Conservation (phyloP, 495 filamentous ascomycete species). For the Aspergillus coremiiformis region DNA sequence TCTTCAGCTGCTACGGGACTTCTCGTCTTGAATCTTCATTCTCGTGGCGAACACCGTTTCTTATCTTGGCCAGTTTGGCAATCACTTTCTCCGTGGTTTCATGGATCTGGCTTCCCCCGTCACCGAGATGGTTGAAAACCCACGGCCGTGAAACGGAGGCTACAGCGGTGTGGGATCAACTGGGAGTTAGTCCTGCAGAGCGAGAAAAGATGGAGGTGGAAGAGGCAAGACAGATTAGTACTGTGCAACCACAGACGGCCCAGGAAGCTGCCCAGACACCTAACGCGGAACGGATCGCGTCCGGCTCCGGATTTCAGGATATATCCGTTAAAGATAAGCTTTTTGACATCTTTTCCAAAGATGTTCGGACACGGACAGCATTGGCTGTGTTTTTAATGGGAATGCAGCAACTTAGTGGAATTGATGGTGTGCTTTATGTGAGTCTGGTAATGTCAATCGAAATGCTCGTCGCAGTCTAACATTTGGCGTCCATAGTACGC, state of each 20-base stretch:
- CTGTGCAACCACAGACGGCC: background rate
- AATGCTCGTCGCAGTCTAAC: background rate
- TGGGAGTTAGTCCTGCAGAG: slow-evolving; percentile 44
- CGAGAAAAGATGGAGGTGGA: slow-evolving; percentile 42
- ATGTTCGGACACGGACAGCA: slow-evolving; percentile 30
- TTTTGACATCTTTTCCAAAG: slow-evolving; percentile 34
- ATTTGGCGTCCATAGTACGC: slow-evolving; percentile 34
- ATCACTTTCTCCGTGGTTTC: slow-evolving; percentile 31
- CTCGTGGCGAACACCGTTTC: slow-evolving; percentile 51
- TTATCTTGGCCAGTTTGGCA: slow-evolving; percentile 37
- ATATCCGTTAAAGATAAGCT: slow-evolving; percentile 12
- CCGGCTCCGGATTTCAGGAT: background rate
- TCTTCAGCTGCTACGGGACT: slow-evolving; percentile 57
- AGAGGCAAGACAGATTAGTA: slow-evolving; percentile 11
- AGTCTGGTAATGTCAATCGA: slow-evolving; percentile 10
- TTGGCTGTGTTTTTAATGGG: slow-evolving; percentile 39
- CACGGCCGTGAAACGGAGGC: slow-evolving; percentile 33
- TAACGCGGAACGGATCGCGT: background rate
- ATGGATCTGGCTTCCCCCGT: slow-evolving; percentile 33
- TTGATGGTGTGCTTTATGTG: slow-evolving; percentile 47
- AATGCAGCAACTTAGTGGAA: slow-evolving; percentile 43
- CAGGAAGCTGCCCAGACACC: slow-evolving; percentile 3
- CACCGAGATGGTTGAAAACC: slow-evolving; percentile 45
- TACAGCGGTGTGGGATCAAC: slow-evolving; percentile 29
- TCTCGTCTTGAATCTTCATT: slow-evolving; percentile 42